Base-by-base conservation (phyloP, 2,329 filamentous ascomycete species). In the Hypoxylon sp. region DNA sequence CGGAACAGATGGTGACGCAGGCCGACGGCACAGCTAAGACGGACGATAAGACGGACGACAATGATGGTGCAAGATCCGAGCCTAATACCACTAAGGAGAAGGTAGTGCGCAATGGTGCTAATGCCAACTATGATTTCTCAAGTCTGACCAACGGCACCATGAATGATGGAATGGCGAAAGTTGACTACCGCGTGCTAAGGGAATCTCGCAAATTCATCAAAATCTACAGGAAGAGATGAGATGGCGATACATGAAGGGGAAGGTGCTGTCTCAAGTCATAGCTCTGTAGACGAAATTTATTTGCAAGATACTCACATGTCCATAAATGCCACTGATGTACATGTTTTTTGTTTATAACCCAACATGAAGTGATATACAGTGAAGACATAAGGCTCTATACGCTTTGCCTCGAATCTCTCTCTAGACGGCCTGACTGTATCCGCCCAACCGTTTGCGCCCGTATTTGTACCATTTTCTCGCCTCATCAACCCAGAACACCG, bases 401-500 rank as follows among this genome's bases (percentile, higher is more conserved):
- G 7, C 34, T 38, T 30, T 28, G 23, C 46, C 52, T n/a, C 14
- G n/a, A 43, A 56, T 17, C 23, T 51, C 17, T 36, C 58, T 77
- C 73, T 83, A 91, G 69, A 91, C 89, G 73, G 86, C 85, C 77
- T 89, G 87, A 76, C 89, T 91, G 76, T 92, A 92, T 59, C 87
- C 87, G 66, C 79, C 80, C n/a, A 84, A 84, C 65, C 86, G 85
- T 79, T 85, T 82, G 75, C 83, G 83, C 53, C 89, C 84, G 72
- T 89, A 87, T 75, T 84, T 86, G 75, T 86, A 87, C 83, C 91
- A 97, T 82, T 99, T 99, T 77, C 96, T 87, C 46, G 85, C 85
- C 82, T 99, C 96, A 79, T 99, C 96, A 11, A 90, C 94, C 93
- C 93, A 98, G 79, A 99, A 97, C 28, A 99, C 96, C 55, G 88